Evolutionary conservation across 2,329 filamentous ascomycete genomes (phyloP), one percentile per base, ranked within the genome.

Genomic region (Trichoderma aggressivum): DNA sequence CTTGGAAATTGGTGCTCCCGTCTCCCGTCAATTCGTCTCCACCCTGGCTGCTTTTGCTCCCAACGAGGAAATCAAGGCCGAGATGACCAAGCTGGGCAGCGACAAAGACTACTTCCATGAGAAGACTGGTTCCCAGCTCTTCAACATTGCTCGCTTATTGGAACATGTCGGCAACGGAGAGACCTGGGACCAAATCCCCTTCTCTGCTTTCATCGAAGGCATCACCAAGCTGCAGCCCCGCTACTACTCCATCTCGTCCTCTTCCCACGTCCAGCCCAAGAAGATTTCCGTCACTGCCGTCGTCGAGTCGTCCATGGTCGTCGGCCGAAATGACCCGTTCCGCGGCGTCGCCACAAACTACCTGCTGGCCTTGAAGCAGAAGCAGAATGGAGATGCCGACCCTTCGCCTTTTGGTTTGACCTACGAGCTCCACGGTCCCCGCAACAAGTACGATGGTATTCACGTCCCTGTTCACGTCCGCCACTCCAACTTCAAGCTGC

Each of bases 171-270:
- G 90, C 76, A 90, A 91, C 39, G 90, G 91, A 62, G 85, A 92
- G 81, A 89, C 89, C 72, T 99, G 96, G 92, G 85, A 89, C 69
- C 90, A 90, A 69, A 90, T 98, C 70, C 97, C 96, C 18, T 98
- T 99, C 84, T 97, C 96, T 10, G 90, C 94, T 77, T 90, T 98
- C 77, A 94, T 99, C 75, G 96, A 99, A 86, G 92, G 94, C 75
- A 83, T 99, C 73, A 93, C 91, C 83, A 98, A 98, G 86, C 90
- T 99, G 71, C 96, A 99, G 82, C 95, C 96, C 50, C 93, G 96
- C 63, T 99, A 98, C 87, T 99, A 99, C 86, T 99, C 97, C 63
- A 99, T 99, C 81, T 99, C 96, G 2, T 99, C 97, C 1, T 98
- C 96, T 1, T 98, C 96, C 7, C 82, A 94, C 10, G 94, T 97